These are phyloP conservation scores for Rhypophila decipiens DNA, from an alignment of 495 filamentous ascomycete genomes.

Conservation along the genomic window DNA sequence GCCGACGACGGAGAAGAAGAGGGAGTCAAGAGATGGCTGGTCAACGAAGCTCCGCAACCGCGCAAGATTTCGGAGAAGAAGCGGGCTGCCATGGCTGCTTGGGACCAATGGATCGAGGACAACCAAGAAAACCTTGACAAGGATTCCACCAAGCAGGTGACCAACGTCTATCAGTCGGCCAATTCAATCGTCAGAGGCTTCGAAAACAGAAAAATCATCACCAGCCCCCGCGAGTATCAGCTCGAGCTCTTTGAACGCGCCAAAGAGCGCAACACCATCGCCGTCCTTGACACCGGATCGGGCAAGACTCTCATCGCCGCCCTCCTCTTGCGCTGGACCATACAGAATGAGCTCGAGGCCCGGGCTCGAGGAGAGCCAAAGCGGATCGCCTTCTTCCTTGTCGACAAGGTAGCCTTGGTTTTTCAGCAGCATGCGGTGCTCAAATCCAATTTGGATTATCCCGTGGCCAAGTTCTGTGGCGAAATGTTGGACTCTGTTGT, in stretches of 20 bases:
- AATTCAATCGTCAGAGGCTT: slow-evolving; percentile 19
- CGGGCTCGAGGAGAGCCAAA: slow-evolving; percentile 53
- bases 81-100: slow-evolving; percentile 45
- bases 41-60: slow-evolving; percentile 18
- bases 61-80: slow-evolving; percentile 42
- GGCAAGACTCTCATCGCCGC: slow-evolving; percentile 96
- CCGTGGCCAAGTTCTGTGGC: slow-evolving; percentile 73
- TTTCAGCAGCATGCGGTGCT: slow-evolving; percentile 87
- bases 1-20: slow-evolving; percentile 15
- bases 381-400: slow-evolving; percentile 79
- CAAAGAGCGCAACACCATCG: slow-evolving; percentile 82
- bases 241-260: slow-evolving; percentile 86
- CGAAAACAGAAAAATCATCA: slow-evolving; percentile 49
- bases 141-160: slow-evolving; percentile 1
- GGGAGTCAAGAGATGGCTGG: slow-evolving; percentile 12
- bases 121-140: slow-evolving; percentile 19
- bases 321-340: slow-evolving; percentile 68
- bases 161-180: slow-evolving; percentile 20
- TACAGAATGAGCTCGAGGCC: slow-evolving; percentile 72
- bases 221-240: slow-evolving; percentile 83
- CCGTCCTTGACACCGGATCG: slow-evolving; percentile 94
- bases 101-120: slow-evolving; percentile 38
- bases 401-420: slow-evolving; percentile 83
- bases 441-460: slow-evolving; percentile 74
- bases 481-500: slow-evolving; percentile 45